A percentile compares a stretch with the other conserved stretches of the same genome.
These are phyloP conservation scores for Metschnikowia corniflorae DNA, from an alignment of 805 yeast genomes.

Conservation along the genomic window DNA sequence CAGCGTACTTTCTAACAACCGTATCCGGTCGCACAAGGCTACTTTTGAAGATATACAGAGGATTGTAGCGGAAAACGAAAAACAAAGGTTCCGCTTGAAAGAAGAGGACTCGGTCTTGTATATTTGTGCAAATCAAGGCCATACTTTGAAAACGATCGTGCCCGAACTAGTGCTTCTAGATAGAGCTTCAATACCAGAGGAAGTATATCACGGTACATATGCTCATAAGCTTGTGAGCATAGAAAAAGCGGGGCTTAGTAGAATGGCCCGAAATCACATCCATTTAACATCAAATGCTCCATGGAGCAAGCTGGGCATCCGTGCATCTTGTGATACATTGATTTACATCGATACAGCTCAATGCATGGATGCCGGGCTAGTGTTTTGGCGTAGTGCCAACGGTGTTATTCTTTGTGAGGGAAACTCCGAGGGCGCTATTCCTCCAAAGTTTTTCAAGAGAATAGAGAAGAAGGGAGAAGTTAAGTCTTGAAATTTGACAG, in stretches of 20 bases:
- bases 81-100: slow-evolving; percentile 62
- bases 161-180: slow-evolving; percentile 40
- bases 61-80: slow-evolving; percentile 64
- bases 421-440: slow-evolving; percentile 49
- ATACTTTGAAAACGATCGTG: slow-evolving; percentile 53
- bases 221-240: slow-evolving; percentile 45
- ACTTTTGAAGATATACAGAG: slow-evolving; percentile 54
- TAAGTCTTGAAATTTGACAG: too few species aligned
- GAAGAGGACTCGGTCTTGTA: slow-evolving; percentile 21
- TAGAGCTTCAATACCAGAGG: slow-evolving; percentile 44
- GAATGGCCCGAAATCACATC: slow-evolving; percentile 78
- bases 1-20: slow-evolving; percentile 52
- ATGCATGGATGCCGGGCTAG: slow-evolving; percentile 41
- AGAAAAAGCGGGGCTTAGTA: slow-evolving; percentile 53
- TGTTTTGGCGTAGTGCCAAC: slow-evolving; percentile 63
- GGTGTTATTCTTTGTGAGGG: slow-evolving; percentile 73
- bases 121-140: slow-evolving; percentile 94
- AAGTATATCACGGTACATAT: slow-evolving; percentile 80
- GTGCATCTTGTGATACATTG: slow-evolving; percentile 52
- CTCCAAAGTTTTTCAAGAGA: slow-evolving; percentile 38
- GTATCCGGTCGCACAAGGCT: slow-evolving; percentile 54
- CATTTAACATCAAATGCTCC: slow-evolving; percentile 64
- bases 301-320: slow-evolving; percentile 67
- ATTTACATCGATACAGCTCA: slow-evolving; percentile 59
- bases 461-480: too few species aligned